phyloP scores from a whole-genome alignment of 192 early-diverging fungal species.

The Coemansia sp. region DNA sequence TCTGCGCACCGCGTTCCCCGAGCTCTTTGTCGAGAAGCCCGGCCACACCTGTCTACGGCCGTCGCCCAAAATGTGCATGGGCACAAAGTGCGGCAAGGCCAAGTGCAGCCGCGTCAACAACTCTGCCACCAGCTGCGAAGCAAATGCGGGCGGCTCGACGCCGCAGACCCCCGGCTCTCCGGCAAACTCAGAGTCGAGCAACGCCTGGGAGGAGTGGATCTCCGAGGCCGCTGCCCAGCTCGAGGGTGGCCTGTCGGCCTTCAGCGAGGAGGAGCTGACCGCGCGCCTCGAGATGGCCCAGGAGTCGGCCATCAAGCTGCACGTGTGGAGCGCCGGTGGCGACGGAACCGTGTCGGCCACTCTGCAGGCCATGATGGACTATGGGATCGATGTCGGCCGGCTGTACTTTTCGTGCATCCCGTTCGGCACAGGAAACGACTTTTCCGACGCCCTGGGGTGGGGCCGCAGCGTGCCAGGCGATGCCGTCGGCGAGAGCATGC shows the following conservation, averaged over 20 bases:
- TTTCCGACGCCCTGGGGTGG: slow-evolving; percentile 73
- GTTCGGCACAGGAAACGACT: slow-evolving; percentile 75
- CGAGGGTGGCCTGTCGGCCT: slow-evolving; percentile 26
- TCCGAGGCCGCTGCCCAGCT: slow-evolving; percentile 34
- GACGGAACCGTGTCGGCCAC: slow-evolving; percentile 75
- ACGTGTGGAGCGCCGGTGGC: slow-evolving; percentile 74
- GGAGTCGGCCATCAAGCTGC: slow-evolving; percentile 55
- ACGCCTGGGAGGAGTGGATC: slow-evolving; percentile 46
- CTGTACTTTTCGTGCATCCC: slow-evolving; percentile 71
- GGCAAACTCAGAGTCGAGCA: too few relatives aligned
- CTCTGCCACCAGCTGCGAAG: not conserved
- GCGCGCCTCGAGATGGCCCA: slow-evolving; percentile 35
- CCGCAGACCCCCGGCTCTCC: not conserved
- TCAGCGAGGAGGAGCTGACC: slow-evolving; percentile 35
- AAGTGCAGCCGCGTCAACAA: not conserved
- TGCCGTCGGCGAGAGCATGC: slow-evolving; percentile 57
- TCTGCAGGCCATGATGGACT: slow-evolving; percentile 57
- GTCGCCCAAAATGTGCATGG: slow-evolving; percentile 19
- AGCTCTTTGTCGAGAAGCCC: slow-evolving; percentile 25
- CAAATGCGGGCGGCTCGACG: slow-evolving; percentile 1
- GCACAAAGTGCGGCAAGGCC: slow-evolving; percentile 6
- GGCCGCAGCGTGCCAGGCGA: slow-evolving; percentile 64
- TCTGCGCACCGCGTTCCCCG: slow-evolving; percentile 42
- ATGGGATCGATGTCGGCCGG: slow-evolving; percentile 60
- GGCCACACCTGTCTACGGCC: slow-evolving; percentile 15